Evolutionary conservation across 192 early-diverging fungal species (phyloP).

Genomic region (Chytriomyces sp.): DNA sequence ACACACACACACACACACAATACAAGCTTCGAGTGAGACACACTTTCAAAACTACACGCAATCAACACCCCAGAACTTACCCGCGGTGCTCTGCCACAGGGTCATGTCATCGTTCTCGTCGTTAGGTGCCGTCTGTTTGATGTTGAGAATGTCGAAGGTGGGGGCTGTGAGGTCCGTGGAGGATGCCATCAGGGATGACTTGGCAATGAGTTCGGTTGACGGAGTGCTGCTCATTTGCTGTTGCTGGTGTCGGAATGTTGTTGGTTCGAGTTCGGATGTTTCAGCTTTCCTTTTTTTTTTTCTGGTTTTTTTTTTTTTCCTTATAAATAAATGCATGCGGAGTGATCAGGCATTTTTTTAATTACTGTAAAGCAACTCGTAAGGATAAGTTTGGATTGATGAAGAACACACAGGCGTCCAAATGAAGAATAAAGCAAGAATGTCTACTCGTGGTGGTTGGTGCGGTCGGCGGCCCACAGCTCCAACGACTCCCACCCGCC

Average conservation of each 20-base stretch:
- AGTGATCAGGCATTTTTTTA: neutral
- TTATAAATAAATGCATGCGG: neutral
- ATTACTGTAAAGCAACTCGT: neutral
- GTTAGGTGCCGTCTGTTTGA: conserved; percentile 12
- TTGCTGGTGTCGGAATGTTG: neutral
- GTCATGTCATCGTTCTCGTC: conserved; percentile 12
- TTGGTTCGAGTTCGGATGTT: neutral
- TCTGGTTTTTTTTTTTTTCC: neutral
- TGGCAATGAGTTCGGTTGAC: neutral
- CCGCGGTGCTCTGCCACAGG: neutral
- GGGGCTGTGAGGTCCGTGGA: neutral
- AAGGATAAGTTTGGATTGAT: neutral
- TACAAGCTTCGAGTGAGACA: neutral
- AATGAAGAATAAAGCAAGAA: neutral
- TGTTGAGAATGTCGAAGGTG: neutral
- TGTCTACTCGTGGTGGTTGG: conserved; percentile 12
- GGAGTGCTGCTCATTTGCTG: neutral
- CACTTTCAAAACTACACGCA: neutral
- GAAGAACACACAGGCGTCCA: neutral
- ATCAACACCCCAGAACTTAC: too few relatives aligned
- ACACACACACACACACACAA: neutral
- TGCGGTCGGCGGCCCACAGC: conserved; percentile 22
- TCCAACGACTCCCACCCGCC: conserved; percentile 28
- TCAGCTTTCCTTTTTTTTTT: neutral
- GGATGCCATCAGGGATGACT: conserved; percentile 3